Evolutionary conservation across 2,329 filamentous ascomycete species (phyloP).

Genomic region (Colletotrichum viniferum): DNA sequence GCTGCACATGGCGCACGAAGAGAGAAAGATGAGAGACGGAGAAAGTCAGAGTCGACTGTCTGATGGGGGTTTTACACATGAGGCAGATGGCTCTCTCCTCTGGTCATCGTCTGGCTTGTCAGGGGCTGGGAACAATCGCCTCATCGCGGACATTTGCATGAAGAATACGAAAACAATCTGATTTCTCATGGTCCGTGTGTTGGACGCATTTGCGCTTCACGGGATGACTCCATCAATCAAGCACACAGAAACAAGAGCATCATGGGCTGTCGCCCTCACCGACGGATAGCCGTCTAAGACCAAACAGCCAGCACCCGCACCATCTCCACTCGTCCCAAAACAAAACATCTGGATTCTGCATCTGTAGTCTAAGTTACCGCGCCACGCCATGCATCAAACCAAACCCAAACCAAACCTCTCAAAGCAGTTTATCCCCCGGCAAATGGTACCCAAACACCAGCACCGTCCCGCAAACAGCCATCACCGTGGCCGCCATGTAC

Average conservation of each 20-base stretch:
- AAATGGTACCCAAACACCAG: constrained; percentile 35
- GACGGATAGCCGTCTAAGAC: neutral
- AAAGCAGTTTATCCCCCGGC: constrained; percentile 21
- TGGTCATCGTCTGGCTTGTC: neutral
- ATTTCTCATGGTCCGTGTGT: neutral
- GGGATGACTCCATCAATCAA: neutral
- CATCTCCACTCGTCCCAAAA: neutral
- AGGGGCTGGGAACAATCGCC: neutral
- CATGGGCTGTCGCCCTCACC: neutral
- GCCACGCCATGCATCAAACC: neutral
- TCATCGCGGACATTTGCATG: neutral
- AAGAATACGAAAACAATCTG: neutral
- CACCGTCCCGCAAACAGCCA: constrained; percentile 32
- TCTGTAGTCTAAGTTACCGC: neutral
- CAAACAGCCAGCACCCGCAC: neutral
- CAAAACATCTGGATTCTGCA: neutral
- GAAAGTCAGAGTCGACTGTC: neutral
- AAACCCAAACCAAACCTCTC: neutral
- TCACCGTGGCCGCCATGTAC: constrained; percentile 41
- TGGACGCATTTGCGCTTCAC: neutral
- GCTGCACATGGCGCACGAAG: neutral
- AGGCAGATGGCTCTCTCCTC: too few relatives aligned
- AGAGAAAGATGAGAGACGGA: neutral
- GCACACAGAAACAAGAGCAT: too few relatives aligned
- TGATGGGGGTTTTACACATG: neutral